These are phyloP conservation scores for Chaetomium cochliodes DNA, from an alignment of 495 filamentous ascomycete genomes.

Conservation along the genomic window DNA sequence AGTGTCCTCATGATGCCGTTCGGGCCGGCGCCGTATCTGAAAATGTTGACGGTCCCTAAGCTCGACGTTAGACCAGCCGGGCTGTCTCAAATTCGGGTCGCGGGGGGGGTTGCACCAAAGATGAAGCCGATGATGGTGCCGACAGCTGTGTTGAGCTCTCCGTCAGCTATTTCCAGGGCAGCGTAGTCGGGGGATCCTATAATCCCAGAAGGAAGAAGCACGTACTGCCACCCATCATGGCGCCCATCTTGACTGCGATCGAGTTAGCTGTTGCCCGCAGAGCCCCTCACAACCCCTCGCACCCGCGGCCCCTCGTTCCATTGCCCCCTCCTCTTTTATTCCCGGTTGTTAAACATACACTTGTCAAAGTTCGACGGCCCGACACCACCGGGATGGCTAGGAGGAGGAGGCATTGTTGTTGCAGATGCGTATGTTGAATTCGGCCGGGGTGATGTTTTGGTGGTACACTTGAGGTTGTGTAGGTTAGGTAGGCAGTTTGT, in stretches of 20 bases:
- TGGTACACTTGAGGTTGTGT: neutral
- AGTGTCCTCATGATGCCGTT: conserved; percentile 91
- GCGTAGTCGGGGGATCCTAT: neutral
- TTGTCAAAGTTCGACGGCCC: conserved; percentile 91
- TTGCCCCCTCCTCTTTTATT: too few relatives aligned
- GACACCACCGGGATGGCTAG: conserved; percentile 40
- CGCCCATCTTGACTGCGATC: conserved; percentile 87
- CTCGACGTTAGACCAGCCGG: conserved; percentile 27
- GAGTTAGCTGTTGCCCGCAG: conserved; percentile 29
- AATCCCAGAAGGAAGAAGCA: conserved; percentile 18
- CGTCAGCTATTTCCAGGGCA: conserved; percentile 18
- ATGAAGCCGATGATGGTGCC: conserved; percentile 97
- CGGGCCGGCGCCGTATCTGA: conserved; percentile 87
- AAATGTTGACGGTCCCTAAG: conserved; percentile 85
- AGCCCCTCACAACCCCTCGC: neutral
- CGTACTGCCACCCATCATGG: conserved; percentile 96
- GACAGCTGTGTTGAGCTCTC: conserved; percentile 62
- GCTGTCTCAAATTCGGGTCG: neutral
- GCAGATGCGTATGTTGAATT: neutral
- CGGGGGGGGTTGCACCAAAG: conserved; percentile 60
- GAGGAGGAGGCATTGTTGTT: conserved; percentile 49
- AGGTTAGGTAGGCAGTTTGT: too few relatives aligned
- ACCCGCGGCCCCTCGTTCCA: neutral
- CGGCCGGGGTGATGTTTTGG: neutral
- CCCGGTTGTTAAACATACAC: conserved; percentile 53